These are phyloP conservation scores for Leccinum pachyderme DNA, from an alignment of 1,284 basidiomycete genomes.

Conservation along the genomic window DNA sequence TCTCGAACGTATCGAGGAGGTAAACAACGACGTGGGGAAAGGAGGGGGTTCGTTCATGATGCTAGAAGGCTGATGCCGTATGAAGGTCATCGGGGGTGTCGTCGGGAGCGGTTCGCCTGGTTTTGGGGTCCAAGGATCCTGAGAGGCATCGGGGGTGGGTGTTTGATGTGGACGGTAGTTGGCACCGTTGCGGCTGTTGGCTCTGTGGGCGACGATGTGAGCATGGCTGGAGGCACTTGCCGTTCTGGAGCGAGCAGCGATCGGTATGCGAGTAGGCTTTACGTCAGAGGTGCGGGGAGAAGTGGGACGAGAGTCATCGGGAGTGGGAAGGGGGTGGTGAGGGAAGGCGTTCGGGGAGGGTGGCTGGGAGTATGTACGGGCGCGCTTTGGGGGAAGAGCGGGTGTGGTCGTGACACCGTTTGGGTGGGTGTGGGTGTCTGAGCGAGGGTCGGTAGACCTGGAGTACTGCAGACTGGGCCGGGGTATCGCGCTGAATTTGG, in stretches of 20 bases:
- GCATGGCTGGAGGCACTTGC: conserved; percentile 43
- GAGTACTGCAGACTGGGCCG: conserved; percentile 44
- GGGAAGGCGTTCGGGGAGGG: conserved; percentile 22
- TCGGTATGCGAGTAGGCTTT: conserved; percentile 51
- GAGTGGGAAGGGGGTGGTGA: conserved; percentile 33
- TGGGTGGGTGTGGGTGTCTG: conserved; percentile 20
- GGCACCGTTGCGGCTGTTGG: conserved; percentile 29
- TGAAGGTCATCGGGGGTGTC: conserved; percentile 17
- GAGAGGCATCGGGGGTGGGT: conserved; percentile 31
- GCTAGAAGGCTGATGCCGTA: conserved; percentile 29
- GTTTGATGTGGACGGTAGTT: conserved; percentile 23
- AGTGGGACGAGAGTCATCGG: conserved; percentile 37
- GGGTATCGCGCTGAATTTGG: conserved; percentile 46
- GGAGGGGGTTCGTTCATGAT: conserved; percentile 52
- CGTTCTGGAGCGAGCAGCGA: conserved; percentile 42
- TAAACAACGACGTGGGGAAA: conserved; percentile 38
- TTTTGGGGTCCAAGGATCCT: conserved; percentile 22
- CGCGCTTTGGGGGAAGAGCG: conserved; percentile 33
- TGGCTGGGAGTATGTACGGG: conserved; percentile 61
- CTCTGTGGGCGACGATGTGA: conserved; percentile 29
- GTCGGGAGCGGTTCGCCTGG: conserved; percentile 18
- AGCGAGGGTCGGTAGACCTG: conserved; percentile 18
- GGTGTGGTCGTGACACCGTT: conserved; percentile 22
- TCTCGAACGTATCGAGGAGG: conserved; percentile 32
- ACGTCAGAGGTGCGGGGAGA: conserved; percentile 38